Evolutionary conservation across 2,329 filamentous ascomycete species (phyloP).

Genomic region (Mycocentrospora acerina): DNA sequence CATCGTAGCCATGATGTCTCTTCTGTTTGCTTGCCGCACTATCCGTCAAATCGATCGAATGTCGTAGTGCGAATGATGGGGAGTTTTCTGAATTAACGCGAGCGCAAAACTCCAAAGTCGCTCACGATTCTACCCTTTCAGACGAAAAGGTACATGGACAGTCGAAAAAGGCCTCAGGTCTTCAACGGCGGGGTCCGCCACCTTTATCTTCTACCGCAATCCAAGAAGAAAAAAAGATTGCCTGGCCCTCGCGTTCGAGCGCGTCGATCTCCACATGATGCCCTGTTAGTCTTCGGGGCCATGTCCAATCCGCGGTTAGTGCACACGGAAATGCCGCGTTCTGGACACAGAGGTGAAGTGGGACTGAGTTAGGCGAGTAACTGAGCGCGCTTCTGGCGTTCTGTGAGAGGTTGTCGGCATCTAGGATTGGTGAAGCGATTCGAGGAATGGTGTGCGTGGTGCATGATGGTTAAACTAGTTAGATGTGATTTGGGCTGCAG

Average conservation of each 20-base stretch:
- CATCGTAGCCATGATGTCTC: conserved; percentile 10
- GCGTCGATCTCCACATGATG: conserved; percentile 25
- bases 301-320: conserved; percentile 14
- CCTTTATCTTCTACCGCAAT: conserved; percentile 21
- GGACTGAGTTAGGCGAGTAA: conserved; percentile 27
- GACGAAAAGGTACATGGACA: conserved; percentile 5
- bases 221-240: conserved; percentile 20
- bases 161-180: conserved; percentile 1
- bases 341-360: conserved; percentile 10
- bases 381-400: no score
- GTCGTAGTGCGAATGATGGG: conserved; percentile 18
- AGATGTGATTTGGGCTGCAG: no score
- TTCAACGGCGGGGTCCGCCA: conserved; percentile 17
- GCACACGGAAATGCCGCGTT: conserved; percentile 12
- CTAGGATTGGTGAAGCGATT: no score
- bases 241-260: conserved; percentile 22
- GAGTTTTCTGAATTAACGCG: conserved; percentile 39
- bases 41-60: neutral
- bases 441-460: no score
- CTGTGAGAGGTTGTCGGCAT: no score
- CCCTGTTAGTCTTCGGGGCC: conserved; percentile 18
- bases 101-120: conserved; percentile 49
- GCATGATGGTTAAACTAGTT: no score
- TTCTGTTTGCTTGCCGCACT: neutral
- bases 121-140: conserved; percentile 28